Base-by-base conservation (phyloP, 495 filamentous ascomycete genomes). In the Penicillium ochrochloron region DNA sequence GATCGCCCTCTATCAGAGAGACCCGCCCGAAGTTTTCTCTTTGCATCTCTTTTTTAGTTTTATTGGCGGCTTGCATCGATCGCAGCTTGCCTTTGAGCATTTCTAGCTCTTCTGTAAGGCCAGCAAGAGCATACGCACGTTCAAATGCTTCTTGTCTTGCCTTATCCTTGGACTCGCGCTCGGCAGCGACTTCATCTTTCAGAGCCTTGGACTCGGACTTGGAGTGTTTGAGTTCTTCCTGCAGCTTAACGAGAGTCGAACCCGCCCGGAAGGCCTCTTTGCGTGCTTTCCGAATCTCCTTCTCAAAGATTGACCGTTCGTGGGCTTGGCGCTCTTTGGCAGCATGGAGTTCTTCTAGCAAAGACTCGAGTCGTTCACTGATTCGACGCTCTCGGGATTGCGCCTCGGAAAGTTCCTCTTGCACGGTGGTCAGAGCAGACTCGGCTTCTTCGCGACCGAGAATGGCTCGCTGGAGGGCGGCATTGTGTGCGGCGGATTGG, bases 221-320 rank as follows among this genome's bases (percentile, higher is more conserved):
- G 3, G 83, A 76, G 5, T 89, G 76, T 68, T 94, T 94, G 60
- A 94, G 76, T 68, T 97, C 92, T 64, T 96, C 92, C 71, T 96
- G 92, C 14, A 88, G 67, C 69, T 96, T 92, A 23, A 95, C 89
- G 15, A 92, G 70, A 3, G 81, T 78, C 15, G 91, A 93, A 14
- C 92, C 91, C 5, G 89, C 86, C 55, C 92, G 94, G 79, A 92
- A 96, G 0, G 89, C 88, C 68, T 95, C 92, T 74, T 94, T 96
- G 34, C 90, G 82, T n/a, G 89, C 86, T 53, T 89, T 86, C 51
- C 90, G 80, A 39, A 94, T 88, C 72, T 96, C 92, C 69, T 95
- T 96, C 75, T 96, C 92, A 79, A 90, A 94, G 29, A 93, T 76
- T 25, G 86, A 72, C 72, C 90, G 83, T 60, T 91, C 88, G 70